phyloP scores from a whole-genome alignment of 164 flowering plant species.

The Brasenia schreberi region DNA sequence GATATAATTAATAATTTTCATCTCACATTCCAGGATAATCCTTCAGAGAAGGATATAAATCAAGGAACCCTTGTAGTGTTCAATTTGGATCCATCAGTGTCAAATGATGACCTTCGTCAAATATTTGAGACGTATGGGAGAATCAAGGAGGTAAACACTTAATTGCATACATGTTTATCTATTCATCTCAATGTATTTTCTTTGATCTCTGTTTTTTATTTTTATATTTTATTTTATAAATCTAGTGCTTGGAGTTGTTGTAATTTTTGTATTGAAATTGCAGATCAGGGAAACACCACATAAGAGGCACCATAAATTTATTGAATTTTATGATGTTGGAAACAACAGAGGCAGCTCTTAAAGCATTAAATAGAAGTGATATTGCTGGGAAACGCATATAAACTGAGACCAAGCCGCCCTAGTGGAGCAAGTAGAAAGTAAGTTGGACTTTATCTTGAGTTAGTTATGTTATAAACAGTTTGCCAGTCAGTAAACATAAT shows the following conservation, averaged over 20 bases:
- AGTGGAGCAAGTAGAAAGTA: slow-evolving; percentile 96
- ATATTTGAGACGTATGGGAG: slow-evolving; percentile 93
- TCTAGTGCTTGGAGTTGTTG: too few relatives aligned
- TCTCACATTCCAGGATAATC: slow-evolving; percentile 50
- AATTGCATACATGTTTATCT: not conserved
- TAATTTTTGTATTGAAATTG: not conserved
- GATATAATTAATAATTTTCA: too few relatives aligned
- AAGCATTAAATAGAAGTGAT: slow-evolving; percentile 80
- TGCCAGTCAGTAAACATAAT: too few relatives aligned
- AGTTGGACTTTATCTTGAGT: slow-evolving; percentile 5
- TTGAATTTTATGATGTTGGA: slow-evolving; percentile 96
- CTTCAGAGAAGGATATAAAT: slow-evolving; percentile 92
- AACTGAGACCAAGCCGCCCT: slow-evolving; percentile 97
- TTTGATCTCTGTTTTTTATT: not conserved
- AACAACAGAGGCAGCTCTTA: slow-evolving; percentile 91
- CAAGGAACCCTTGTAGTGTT: slow-evolving; percentile 95
- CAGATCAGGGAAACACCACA: slow-evolving; percentile 65
- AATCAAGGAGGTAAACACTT: slow-evolving; percentile 70
- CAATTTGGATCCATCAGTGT: slow-evolving; percentile 87
- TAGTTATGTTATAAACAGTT: too few relatives aligned
- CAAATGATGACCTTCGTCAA: slow-evolving; percentile 79
- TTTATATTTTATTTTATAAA: not conserved
- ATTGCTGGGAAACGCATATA: slow-evolving; percentile 96
- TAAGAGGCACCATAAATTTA: slow-evolving; percentile 89
- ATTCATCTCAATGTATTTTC: not conserved